phyloP scores from a whole-genome alignment of 768 basidiomycete species.

The Lactarius hatsudake region DNA sequence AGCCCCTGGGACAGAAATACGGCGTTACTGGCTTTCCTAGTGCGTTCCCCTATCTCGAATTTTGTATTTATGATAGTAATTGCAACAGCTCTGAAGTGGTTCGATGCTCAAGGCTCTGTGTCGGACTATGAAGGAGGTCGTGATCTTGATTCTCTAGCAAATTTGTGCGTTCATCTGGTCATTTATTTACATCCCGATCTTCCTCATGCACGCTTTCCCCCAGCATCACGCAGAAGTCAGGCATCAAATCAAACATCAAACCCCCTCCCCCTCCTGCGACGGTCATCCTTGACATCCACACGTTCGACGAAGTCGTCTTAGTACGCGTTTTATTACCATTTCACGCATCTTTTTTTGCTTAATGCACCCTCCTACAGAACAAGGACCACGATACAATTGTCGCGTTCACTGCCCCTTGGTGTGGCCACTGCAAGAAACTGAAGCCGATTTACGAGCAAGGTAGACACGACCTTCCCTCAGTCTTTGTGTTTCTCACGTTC shows the following conservation, averaged over 20 bases:
- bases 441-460: constrained; percentile 86
- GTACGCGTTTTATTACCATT: constrained; percentile 37
- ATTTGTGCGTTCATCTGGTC: constrained; percentile 54
- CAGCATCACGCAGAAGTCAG: constrained; percentile 73
- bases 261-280: constrained; percentile 75
- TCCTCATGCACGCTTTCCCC: not conserved
- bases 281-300: constrained; percentile 61
- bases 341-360: not conserved
- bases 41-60: constrained; percentile 41
- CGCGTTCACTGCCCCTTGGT: constrained; percentile 83
- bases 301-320: constrained; percentile 73
- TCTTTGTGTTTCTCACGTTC: not conserved
- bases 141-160: constrained; percentile 72
- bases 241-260: constrained; percentile 85
- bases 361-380: constrained; percentile 2
- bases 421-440: constrained; percentile 91
- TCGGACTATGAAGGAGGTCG: constrained; percentile 75
- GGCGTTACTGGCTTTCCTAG: constrained; percentile 86
- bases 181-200: constrained; percentile 1
- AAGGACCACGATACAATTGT: constrained; percentile 87
- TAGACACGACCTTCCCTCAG: constrained; percentile 28
- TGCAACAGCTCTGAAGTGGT: constrained; percentile 86
- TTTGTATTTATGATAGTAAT: constrained; percentile 14
- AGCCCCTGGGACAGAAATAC: constrained; percentile 70
- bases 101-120: constrained; percentile 55